Conservation (phyloP, 805 yeast genomes). For the Metschnikowia peoriensis region DNA sequence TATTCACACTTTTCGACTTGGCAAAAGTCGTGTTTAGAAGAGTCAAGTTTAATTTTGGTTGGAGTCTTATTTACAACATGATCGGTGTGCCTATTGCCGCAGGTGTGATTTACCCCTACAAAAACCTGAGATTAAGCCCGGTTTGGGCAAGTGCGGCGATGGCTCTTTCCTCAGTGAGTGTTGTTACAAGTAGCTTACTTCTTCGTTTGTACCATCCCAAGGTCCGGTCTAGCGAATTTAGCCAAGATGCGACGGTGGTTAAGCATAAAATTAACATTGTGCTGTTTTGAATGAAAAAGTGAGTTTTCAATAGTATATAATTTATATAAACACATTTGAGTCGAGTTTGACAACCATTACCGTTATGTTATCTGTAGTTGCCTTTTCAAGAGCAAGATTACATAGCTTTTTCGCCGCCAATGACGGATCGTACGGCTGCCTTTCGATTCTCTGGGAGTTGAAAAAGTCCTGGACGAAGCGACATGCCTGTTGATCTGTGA, state of each 20-base stretch:
- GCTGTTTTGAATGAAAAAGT: neutral
- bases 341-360: constrained; percentile 80
- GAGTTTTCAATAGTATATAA: neutral
- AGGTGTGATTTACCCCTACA: constrained; percentile 59
- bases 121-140: constrained; percentile 54
- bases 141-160: constrained; percentile 69
- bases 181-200: constrained; percentile 54
- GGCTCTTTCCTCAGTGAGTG: constrained; percentile 60
- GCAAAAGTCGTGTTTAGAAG: constrained; percentile 50
- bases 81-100: constrained; percentile 65
- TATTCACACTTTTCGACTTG: constrained; percentile 54
- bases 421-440: constrained; percentile 44
- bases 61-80: constrained; percentile 58
- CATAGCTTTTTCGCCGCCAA: constrained; percentile 68
- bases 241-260: neutral
- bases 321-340: constrained; percentile 36
- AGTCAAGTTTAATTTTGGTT: constrained; percentile 55
- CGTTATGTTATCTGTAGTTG: constrained; percentile 89
- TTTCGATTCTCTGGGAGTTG: constrained; percentile 25
- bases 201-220: constrained; percentile 47
- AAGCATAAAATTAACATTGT: neutral
- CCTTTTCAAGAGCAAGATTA: constrained; percentile 68
- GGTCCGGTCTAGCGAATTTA: constrained; percentile 14
- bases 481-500: constrained; percentile 81
- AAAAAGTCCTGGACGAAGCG: constrained; percentile 56